Base-by-base conservation (phyloP, 2,329 filamentous ascomycete species). In the Neofusicoccum ribis region DNA sequence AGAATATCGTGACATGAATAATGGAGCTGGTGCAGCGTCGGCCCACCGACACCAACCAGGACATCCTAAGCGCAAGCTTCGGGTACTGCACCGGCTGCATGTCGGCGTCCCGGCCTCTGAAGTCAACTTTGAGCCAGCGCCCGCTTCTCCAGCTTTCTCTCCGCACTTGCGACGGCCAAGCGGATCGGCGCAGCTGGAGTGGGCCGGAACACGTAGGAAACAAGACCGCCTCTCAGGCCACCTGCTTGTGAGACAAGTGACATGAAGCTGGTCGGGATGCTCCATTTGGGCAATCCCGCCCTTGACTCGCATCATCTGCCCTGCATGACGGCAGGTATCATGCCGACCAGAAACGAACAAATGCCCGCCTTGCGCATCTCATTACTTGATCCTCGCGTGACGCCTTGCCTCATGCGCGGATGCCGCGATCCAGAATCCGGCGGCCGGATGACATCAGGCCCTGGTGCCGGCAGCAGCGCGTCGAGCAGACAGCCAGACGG, bases 41-140 rank as follows among this genome's bases (percentile, higher is more conserved):
- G 12, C 34, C 51, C 43, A 47, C 56, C 23, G 56, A 60, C 31
- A 39, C 56, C 46, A 60, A 20, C 56, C 31, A 60, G 43, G 56
- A 39, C 36, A 39, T 60, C 5, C 27, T 47, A 47, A 47, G 41
- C 56, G 43, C 56, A 47, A 37, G 31, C 56, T 46, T 60, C 56
- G 56, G 56, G 43, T 37, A 60, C 43, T 23, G 43, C 43, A 52
- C 56, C 56, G 56, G 56, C 56, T n/a, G 27, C 56, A 37, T 60
- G 31, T 60, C 56, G 56, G 56, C 56, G 43, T 47, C 41, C 56
- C 56, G 56, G 56, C 41, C 9, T 47, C 37, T 60, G 56, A 60
- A 60, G 12, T 47, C 43, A 49, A 60, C 56, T 47, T 47, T 11
- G 56, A 37, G 37, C 31, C 31, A 47, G 27, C 31, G 49, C 17